phyloP scores from a whole-genome alignment of 768 basidiomycete species.

The Bullera alba region DNA sequence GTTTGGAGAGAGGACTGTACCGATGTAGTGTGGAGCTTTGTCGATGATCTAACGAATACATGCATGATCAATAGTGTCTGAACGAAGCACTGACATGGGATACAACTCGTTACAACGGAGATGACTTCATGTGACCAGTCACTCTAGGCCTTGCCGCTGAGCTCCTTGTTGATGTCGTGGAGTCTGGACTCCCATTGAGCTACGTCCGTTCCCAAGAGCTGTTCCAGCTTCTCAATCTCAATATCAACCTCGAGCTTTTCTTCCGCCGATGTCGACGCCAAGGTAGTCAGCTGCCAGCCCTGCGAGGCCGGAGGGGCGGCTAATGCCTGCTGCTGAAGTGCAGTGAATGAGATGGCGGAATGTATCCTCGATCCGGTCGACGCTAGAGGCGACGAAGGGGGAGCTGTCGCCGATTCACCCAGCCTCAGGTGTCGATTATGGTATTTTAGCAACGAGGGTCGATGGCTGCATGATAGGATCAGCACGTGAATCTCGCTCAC shows the following conservation, averaged over 20 bases:
- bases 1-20: not conserved
- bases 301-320: constrained; percentile 8
- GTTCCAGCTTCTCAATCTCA: constrained; percentile 64
- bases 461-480: constrained; percentile 25
- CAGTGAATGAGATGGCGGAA: not conserved
- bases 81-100: not conserved
- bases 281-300: constrained; percentile 34
- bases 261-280: constrained; percentile 25
- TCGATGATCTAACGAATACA: not conserved
- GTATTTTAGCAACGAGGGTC: constrained; percentile 79
- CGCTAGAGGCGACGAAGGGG: not conserved
- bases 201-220: constrained; percentile 60
- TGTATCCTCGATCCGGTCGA: not conserved
- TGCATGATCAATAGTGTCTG: not conserved
- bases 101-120: not conserved
- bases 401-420: constrained; percentile 48
- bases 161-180: constrained; percentile 56
- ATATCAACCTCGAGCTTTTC: constrained; percentile 58
- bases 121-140: not conserved
- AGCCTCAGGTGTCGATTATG: constrained; percentile 80
- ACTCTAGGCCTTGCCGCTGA: constrained; percentile 42
- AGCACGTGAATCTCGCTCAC: constrained; percentile 27
- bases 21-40: not conserved
- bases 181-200: constrained; percentile 65
- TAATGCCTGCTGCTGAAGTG: not conserved